phyloP scores from a whole-genome alignment of 1,139 yeast genomes.

The Hansenula anomala region DNA sequence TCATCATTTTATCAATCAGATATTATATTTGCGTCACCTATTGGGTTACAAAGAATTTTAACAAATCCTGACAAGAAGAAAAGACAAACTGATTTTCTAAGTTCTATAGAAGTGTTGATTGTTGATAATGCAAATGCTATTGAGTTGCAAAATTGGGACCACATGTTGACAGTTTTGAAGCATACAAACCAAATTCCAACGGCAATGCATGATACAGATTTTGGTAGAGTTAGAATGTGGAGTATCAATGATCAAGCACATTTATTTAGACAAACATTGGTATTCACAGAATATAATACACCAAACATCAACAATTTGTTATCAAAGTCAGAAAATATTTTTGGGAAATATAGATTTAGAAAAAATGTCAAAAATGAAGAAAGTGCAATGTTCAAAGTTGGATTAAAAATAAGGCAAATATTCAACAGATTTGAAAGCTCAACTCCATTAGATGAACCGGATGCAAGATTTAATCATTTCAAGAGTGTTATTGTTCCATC shows the following conservation, averaged over 20 bases:
- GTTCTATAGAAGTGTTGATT: conserved; percentile 79
- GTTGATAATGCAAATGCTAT: conserved; percentile 84
- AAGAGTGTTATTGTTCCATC: conserved; percentile 71
- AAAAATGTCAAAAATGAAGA: conserved; percentile 23
- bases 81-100: conserved; percentile 63
- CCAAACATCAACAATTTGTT: conserved; percentile 75
- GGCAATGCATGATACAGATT: conserved; percentile 77
- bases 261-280: conserved; percentile 69
- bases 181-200: conserved; percentile 74
- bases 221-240: conserved; percentile 90
- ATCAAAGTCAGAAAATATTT: conserved; percentile 54
- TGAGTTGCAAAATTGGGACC: conserved; percentile 94
- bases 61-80: conserved; percentile 51
- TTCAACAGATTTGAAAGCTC: conserved; percentile 64
- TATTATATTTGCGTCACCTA: conserved; percentile 84
- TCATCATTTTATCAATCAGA: conserved; percentile 85
- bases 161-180: conserved; percentile 61
- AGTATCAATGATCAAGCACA: conserved; percentile 80
- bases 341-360: conserved; percentile 61
- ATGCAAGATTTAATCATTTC: conserved; percentile 75
- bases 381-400: conserved; percentile 41
- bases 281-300: conserved; percentile 68
- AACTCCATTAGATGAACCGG: conserved; percentile 65
- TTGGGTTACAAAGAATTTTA: conserved; percentile 79
- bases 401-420: conserved; percentile 62